These are phyloP conservation scores for Beauveria asiatica DNA, from an alignment of 2,329 filamentous ascomycete genomes.

Conservation along the genomic window DNA sequence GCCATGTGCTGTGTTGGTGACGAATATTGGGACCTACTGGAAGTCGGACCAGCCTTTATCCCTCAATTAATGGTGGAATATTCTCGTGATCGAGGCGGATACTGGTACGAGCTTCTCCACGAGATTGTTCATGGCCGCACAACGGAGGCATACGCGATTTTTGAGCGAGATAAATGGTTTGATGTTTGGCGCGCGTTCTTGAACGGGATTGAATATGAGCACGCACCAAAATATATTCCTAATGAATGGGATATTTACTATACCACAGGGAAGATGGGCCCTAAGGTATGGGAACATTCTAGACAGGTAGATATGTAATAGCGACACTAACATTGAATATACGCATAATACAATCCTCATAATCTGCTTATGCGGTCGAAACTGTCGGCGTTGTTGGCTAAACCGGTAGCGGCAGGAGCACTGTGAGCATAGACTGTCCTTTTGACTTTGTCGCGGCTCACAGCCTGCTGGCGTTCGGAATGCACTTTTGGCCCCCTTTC, in stretches of 20 bases:
- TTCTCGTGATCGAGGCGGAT: constrained; percentile 4
- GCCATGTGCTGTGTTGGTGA: neutral
- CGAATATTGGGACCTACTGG: constrained; percentile 7
- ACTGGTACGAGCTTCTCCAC: constrained; percentile 12
- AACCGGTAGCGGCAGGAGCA: too few species aligned
- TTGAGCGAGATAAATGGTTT: neutral
- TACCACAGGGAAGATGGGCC: neutral
- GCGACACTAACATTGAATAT: neutral
- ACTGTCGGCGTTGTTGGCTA: too few species aligned
- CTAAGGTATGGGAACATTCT: neutral
- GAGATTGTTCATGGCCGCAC: constrained; percentile 10
- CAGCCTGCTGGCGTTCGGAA: neutral
- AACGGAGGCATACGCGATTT: constrained; percentile 1
- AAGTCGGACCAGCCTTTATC: constrained; percentile 6
- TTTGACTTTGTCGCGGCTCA: neutral
- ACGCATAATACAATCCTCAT: neutral
- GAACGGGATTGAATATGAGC: neutral
- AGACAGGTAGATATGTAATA: neutral
- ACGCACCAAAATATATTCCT: constrained; percentile 8
- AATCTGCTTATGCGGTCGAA: too few species aligned
- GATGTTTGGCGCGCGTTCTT: constrained; percentile 7
- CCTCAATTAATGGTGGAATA: constrained; percentile 11
- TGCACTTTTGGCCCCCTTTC: neutral
- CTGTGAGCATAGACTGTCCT: too few species aligned
- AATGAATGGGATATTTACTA: constrained; percentile 9